These are phyloP conservation scores for Vaccinium myrtillus DNA, from an alignment of 148 eudicot species.

Conservation along the genomic window DNA sequence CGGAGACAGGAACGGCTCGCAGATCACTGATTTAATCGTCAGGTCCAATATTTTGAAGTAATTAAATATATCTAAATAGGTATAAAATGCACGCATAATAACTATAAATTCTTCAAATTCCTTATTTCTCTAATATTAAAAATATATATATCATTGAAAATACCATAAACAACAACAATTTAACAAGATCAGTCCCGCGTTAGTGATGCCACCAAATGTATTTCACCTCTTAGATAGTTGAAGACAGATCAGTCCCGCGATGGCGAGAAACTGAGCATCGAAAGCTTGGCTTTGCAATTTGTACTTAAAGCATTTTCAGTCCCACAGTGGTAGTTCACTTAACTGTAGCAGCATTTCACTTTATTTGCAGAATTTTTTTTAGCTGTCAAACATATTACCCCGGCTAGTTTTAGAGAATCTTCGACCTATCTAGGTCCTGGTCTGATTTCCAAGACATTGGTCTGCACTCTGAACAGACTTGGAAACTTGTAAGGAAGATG, in stretches of 20 bases:
- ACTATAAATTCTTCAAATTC: not conserved
- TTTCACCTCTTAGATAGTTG: not conserved
- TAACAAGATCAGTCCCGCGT: not conserved
- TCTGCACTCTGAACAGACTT: not conserved
- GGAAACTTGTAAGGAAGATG: not conserved
- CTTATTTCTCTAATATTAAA: not conserved
- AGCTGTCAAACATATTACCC: not conserved
- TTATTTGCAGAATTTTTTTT: not conserved
- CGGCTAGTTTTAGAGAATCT: not conserved
- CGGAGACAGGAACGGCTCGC: not conserved
- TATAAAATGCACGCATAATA: not conserved
- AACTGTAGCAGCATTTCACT: not conserved
- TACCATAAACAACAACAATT: not conserved
- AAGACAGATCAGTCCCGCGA: not conserved
- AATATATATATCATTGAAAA: not conserved
- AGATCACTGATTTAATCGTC: not conserved
- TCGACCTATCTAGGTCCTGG: not conserved
- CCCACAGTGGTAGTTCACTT: not conserved
- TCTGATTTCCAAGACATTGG: not conserved
- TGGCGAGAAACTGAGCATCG: not conserved
- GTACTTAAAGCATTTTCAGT: slow-evolving; percentile 1
- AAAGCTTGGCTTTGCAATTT: not conserved
- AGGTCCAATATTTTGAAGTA: not conserved
- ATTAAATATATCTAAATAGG: not conserved
- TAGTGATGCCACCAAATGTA: not conserved